These are phyloP conservation scores for Penstemon davidsonii DNA, from an alignment of 257 asterid species.

Conservation along the genomic window DNA sequence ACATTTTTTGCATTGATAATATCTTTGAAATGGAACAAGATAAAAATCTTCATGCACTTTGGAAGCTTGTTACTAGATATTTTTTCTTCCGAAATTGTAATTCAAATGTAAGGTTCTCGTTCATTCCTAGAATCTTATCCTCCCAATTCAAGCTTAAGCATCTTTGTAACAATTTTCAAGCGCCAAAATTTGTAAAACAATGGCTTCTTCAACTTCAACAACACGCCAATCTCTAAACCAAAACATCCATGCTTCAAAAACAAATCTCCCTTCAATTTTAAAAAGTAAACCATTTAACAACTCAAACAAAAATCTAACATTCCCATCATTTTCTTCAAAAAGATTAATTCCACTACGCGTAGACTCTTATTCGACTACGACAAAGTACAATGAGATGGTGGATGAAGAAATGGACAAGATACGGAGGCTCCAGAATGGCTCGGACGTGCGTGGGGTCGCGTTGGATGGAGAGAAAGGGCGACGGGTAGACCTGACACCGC, in stretches of 20 bases:
- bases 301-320: constrained; percentile 29
- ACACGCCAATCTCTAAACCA: constrained; percentile 34
- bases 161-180: constrained; percentile 6
- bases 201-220: constrained; percentile 56
- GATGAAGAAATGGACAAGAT: constrained; percentile 86
- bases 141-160: constrained; percentile 9
- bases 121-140: constrained; percentile 47
- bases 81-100: constrained; percentile 25
- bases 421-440: constrained; percentile 79
- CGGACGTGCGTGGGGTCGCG: constrained; percentile 95
- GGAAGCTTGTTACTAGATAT: constrained; percentile 59
- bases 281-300: constrained; percentile 31
- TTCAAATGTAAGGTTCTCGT: constrained; percentile 43
- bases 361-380: constrained; percentile 37
- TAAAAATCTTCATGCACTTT: constrained; percentile 45
- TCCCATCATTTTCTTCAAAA: constrained; percentile 25
- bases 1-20: constrained; percentile 24
- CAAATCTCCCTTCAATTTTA: constrained; percentile 32
- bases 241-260: constrained; percentile 28
- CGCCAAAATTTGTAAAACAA: constrained; percentile 30
- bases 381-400: constrained; percentile 47
- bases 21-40: constrained; percentile 38
- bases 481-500: constrained; percentile 66
- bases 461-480: constrained; percentile 80
- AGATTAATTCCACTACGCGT: constrained; percentile 26